Percentiles rank a stretch among this genome's conserved stretches.
Evolutionary conservation across 1,139 yeast genomes (phyloP).

Genomic region (Blastobotrys elegans): DNA sequence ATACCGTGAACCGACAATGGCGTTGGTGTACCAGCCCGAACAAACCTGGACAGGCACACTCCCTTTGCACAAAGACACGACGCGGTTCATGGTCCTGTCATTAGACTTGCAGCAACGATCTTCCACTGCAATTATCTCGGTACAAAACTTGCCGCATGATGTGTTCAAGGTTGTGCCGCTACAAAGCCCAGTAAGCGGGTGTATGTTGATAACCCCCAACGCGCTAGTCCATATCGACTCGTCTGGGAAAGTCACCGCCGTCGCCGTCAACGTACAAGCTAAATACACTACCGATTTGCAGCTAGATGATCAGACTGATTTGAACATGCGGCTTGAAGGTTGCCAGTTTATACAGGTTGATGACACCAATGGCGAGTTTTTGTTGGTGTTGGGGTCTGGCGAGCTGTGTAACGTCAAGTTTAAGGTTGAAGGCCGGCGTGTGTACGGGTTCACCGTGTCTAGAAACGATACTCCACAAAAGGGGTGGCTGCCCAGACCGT

Average conservation of each 20-base stretch:
- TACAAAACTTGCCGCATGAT: conserved; percentile 71
- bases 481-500: conserved; percentile 20
- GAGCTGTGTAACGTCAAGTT: conserved; percentile 48
- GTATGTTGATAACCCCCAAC: conserved; percentile 69
- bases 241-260: conserved; percentile 67
- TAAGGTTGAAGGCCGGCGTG: conserved; percentile 43
- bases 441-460: conserved; percentile 34
- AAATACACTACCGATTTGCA: conserved; percentile 47
- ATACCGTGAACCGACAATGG: conserved; percentile 77
- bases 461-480: conserved; percentile 17
- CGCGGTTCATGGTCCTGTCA: conserved; percentile 54
- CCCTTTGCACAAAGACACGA: conserved; percentile 55
- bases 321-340: conserved; percentile 56
- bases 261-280: conserved; percentile 59
- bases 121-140: conserved; percentile 62
- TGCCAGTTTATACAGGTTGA: conserved; percentile 44
- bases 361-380: conserved; percentile 43
- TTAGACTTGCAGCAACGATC: conserved; percentile 58
- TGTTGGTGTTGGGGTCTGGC: conserved; percentile 52
- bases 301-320: conserved; percentile 47
- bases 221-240: conserved; percentile 76
- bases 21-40: conserved; percentile 57
- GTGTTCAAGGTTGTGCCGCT: conserved; percentile 60
- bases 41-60: conserved; percentile 76
- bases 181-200: conserved; percentile 64